Base-by-base conservation (phyloP, 2,329 filamentous ascomycete genomes). In the Clathrospora elynae region DNA sequence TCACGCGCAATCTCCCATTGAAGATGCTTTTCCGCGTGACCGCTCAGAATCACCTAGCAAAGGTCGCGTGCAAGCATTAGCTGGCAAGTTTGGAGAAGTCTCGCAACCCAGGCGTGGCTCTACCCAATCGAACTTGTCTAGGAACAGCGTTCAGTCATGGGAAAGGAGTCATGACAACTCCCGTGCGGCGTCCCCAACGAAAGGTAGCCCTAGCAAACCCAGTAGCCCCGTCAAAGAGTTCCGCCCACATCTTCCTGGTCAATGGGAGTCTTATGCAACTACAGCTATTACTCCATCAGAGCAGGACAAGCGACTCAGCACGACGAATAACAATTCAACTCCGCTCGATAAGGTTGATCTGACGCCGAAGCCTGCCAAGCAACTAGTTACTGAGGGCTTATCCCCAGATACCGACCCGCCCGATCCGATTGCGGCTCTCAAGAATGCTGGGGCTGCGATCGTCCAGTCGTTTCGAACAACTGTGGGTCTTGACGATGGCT, bases 211-310 rank as follows among this genome's bases (percentile, higher is more conserved):
- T 9, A 51, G 50, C 14, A 64, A 64, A 28, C 71, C 70, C 11
- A 77, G 74, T 46, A 62, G 52, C 34, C 55, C 59, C 5, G 53
- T 51, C 17, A 62, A 60, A 31, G 59, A 62, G n/a, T 81, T 80
- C 53, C 69, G 74, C 39, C 78, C 78, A 10, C 70, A 76, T 38
- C 59, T 80, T 20, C 78, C 78, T 25, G 78, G 78, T 14, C 75
- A 74, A 37, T 80, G 78, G 78, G 72, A 78, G 37, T 80, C 78
- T 20, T 76, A 71, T 46, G 68, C 71, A 2, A 72, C 73, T 5
- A 73, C 69, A 7, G 60, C 48, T 19, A 62, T 67, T 22, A 70
- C 65, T 5, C 61, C 64, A n/a, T 55, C 51, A 5, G 66, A 68
- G 7, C 50, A 55, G 10, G 53, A 46, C 11, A 61, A 65, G 13